These are phyloP conservation scores for Alternaria longipes DNA, from an alignment of 2,329 filamentous ascomycete species.

Conservation along the genomic window DNA sequence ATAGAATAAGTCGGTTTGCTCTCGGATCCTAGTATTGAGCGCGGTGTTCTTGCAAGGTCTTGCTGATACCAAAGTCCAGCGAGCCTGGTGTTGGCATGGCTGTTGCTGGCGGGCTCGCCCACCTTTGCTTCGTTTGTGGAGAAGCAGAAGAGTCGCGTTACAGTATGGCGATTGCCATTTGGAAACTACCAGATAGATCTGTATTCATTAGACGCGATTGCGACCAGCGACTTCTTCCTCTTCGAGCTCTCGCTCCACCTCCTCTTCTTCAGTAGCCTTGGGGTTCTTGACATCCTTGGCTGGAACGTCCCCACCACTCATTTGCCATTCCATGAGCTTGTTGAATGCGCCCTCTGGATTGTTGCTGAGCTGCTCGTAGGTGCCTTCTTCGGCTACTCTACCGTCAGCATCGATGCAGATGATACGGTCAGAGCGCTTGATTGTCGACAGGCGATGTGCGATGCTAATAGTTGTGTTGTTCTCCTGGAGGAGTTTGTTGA, in stretches of 20 bases:
- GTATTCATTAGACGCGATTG: constrained; percentile 23
- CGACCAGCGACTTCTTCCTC: constrained; percentile 46
- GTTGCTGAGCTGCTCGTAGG: constrained; percentile 80
- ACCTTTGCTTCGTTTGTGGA: not conserved
- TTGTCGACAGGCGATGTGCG: constrained; percentile 93
- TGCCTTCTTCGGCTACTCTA: constrained; percentile 88
- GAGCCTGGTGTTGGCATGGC: not conserved
- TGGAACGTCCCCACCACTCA: constrained; percentile 77
- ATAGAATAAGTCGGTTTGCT: not conserved
- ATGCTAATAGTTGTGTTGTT: constrained; percentile 98
- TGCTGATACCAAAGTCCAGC: not conserved
- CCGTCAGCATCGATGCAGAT: constrained; percentile 90
- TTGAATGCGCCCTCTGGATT: constrained; percentile 85
- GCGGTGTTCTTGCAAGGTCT: not conserved
- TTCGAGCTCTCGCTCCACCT: constrained; percentile 58
- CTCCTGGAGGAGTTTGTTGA: constrained; percentile 80
- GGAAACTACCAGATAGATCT: not conserved
- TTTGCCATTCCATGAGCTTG: constrained; percentile 98
- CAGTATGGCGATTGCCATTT: not conserved
- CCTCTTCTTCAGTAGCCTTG: constrained; percentile 58
- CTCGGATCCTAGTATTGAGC: not conserved
- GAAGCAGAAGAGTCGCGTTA: constrained; percentile 1
- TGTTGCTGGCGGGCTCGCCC: not conserved
- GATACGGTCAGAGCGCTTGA: constrained; percentile 93
- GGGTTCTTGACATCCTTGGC: constrained; percentile 39